phyloP scores from a whole-genome alignment of 208 protist genomes.

The Zelonia costaricensis region DNA sequence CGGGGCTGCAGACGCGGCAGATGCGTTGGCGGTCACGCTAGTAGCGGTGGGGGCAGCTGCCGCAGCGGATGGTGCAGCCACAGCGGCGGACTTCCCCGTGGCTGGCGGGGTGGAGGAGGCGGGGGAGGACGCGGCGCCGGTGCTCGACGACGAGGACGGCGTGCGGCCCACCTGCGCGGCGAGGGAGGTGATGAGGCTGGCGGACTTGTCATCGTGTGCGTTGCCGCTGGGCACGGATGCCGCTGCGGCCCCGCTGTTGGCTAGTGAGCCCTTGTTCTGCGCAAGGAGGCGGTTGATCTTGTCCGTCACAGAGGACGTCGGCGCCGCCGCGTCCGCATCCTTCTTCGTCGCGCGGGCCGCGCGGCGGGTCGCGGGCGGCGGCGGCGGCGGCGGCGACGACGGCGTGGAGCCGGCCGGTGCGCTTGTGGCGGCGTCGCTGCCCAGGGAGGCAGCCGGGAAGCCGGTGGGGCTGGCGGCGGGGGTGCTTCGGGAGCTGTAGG shows the following conservation, averaged over 20 bases:
- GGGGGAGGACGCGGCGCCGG: constrained; percentile 7
- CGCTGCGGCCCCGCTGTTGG: not conserved
- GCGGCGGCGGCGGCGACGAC: constrained; percentile 4
- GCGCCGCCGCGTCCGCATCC: constrained; percentile 6
- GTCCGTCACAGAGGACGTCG: constrained; percentile 8
- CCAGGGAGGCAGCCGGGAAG: constrained; percentile 11
- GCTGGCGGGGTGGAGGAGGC: constrained; percentile 4
- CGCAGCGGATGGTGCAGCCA: not conserved
- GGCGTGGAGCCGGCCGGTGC: not conserved
- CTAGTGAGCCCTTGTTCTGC: constrained; percentile 24
- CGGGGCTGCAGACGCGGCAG: too few relatives aligned
- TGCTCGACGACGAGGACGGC: constrained; percentile 15
- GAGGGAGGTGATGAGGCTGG: constrained; percentile 19
- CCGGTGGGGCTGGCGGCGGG: constrained; percentile 20
- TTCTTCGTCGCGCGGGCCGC: too few relatives aligned
- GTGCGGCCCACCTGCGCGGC: constrained; percentile 11
- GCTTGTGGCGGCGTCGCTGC: constrained; percentile 1
- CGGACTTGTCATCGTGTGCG: constrained; percentile 4
- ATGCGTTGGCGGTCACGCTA: too few relatives aligned
- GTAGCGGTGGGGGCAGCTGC: not conserved
- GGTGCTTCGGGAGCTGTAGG: constrained; percentile 6
- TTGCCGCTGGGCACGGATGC: not conserved
- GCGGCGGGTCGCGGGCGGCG: not conserved
- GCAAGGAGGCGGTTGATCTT: constrained; percentile 35
- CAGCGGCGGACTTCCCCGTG: not conserved